Conservation (phyloP, 2,329 filamentous ascomycete genomes). For the Bipolaris cookei region DNA sequence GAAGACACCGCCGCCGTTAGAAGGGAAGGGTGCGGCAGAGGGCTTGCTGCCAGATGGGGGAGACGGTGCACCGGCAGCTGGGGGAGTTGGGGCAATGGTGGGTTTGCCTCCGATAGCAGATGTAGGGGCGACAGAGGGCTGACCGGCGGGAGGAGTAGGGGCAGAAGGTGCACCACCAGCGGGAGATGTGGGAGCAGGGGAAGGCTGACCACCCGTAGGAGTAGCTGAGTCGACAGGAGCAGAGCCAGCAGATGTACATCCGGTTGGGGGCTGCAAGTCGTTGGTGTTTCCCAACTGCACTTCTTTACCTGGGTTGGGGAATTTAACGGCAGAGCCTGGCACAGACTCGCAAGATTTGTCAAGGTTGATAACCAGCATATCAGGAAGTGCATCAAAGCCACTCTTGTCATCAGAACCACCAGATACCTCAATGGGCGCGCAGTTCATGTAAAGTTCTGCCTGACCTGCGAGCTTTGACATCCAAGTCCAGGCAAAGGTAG, state of each 20-base stretch:
- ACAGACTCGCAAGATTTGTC: constrained; percentile 59
- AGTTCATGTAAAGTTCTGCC: constrained; percentile 92
- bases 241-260: constrained; percentile 32
- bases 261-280: constrained; percentile 28
- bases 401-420: constrained; percentile 57
- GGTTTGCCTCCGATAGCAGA: constrained; percentile 1
- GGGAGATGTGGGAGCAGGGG: constrained; percentile 12
- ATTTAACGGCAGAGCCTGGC: constrained; percentile 63
- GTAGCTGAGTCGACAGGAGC: constrained; percentile 24
- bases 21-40: constrained; percentile 22
- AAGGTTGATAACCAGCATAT: constrained; percentile 77
- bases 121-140: constrained; percentile 14
- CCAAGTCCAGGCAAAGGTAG: constrained; percentile 90
- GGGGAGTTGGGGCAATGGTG: constrained; percentile 7
- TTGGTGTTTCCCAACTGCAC: constrained; percentile 53
- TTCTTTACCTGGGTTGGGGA: constrained; percentile 69
- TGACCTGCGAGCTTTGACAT: constrained; percentile 80
- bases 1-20: constrained; percentile 40
- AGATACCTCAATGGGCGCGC: constrained; percentile 73
- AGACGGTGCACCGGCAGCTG: constrained; percentile 7
- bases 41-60: constrained; percentile 7
- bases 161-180: constrained; percentile 25
- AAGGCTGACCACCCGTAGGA: constrained; percentile 13
- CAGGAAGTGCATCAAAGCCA: constrained; percentile 66
- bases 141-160: constrained; percentile 10